Conservation (phyloP, 306 rosid species). For the Senna tora region DNA sequence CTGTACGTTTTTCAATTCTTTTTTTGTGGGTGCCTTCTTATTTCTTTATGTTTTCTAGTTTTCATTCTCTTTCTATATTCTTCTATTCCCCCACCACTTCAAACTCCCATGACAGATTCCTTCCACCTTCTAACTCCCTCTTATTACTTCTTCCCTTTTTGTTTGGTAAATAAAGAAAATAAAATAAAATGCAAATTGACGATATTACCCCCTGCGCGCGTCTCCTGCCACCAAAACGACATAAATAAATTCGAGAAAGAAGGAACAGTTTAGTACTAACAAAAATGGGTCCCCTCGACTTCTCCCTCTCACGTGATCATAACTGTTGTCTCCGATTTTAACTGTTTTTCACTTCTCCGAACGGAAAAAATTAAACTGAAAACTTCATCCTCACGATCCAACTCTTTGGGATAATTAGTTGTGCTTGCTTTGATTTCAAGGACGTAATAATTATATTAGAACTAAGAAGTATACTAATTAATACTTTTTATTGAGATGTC, state of each 20-base stretch:
- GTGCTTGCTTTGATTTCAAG: slow-evolving; percentile 56
- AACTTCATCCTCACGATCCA: slow-evolving; percentile 42
- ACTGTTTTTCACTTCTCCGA: too few species aligned
- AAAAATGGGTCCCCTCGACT: too few species aligned
- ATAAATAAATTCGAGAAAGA: too few species aligned
- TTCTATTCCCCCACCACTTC: slow-evolving; percentile 57
- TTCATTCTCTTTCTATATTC: slow-evolving; percentile 51
- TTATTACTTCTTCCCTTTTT: not conserved
- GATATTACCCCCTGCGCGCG: not conserved
- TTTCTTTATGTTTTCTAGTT: slow-evolving; percentile 27
- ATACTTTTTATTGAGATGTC: too few species aligned
- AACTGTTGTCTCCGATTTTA: too few species aligned
- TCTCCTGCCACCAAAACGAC: slow-evolving; percentile 10
- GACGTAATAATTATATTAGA: too few species aligned
- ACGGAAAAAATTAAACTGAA: too few species aligned
- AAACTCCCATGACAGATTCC: slow-evolving; percentile 60
- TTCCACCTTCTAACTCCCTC: not conserved
- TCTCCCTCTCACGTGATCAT: too few species aligned
- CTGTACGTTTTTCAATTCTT: slow-evolving; percentile 29
- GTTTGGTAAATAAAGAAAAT: not conserved
- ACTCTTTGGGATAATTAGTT: slow-evolving; percentile 36
- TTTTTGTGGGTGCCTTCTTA: too few species aligned
- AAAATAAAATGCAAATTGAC: too few species aligned
- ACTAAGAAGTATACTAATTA: too few species aligned
- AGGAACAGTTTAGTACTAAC: too few species aligned